Base-by-base conservation (phyloP, 2,329 filamentous ascomycete species). In the Ilyonectria mors-panacis region DNA sequence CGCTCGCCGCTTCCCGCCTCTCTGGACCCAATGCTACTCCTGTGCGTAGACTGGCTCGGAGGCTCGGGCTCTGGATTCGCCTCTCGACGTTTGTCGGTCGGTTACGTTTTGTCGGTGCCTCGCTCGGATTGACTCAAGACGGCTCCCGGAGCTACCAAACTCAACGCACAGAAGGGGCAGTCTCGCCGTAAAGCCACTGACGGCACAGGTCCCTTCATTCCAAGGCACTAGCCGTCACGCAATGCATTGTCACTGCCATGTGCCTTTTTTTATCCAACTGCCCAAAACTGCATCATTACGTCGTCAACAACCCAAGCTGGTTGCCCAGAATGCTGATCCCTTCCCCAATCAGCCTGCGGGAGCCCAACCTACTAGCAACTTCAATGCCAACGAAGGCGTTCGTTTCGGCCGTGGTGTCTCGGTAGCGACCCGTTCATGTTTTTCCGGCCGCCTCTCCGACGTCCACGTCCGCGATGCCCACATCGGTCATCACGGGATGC, bases 201-300 rank as follows among this genome's bases (percentile, higher is more conserved):
- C 68, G 63, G 47, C 59, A 70, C 50, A 66, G 63, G 58, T 13
- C 19, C 47, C 45, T 54, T 23, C 55, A 45, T 69, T 63, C 54
- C 59, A 65, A 66, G 59, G 39, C 69, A 69, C 53, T 50, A 60
- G 42, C 53, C 50, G 3, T 42, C n/a, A 55, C 51, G 44, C 65
- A 58, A 42, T 51, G 39, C 47, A 47, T 42, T 58, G 60, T 42
- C 28, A 57, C 50, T 10, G 44, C 51, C 30, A 45, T 58, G 47
- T 35, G 58, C 39, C 42, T 19, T 42, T 33, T 33, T 51, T 19
- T 21, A 35, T 35, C 50, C 30, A 53, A 35, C 42, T 33, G 37
- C 28, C 57, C 50, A 39, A 62, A 35, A 48, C 60, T 73, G 72
- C 63, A 70, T 47, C 60, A 74, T 74, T 74, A 74, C 72, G 72